Evolutionary conservation across 306 rosid species (phyloP), one percentile per base, ranked within the genome.

Genomic region (Ceratonia siliqua): DNA sequence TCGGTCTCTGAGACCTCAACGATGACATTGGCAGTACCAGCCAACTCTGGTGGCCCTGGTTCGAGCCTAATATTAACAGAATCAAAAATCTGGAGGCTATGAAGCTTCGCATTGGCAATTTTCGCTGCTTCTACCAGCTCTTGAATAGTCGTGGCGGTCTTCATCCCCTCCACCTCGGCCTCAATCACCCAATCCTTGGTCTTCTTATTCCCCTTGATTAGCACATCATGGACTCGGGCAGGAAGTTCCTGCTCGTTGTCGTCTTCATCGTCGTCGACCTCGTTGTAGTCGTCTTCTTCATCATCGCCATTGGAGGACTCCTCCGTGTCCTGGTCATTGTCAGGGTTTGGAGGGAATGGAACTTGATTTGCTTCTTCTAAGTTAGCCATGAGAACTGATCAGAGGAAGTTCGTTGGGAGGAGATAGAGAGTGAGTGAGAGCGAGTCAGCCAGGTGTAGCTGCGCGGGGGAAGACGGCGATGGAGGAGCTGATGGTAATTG

Each of bases 111-210:
- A 76, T 83, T 88, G 68, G 90, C 92, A 46, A 78, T 67, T 33
- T 85, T 85, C 3, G 97, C 82, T 3, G 93, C 97, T 22, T 87
- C 82, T 36, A 95, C 68, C 22, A 95, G 87, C 78, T 89, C 98
- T 68, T 86, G 96, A 69, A 92, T 53, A 21, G 93, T 88, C 27
- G 82, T 24, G 6, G 90, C 96, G 11, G 77, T 82, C 87, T 74
- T 82, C 43, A 95, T 43, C 20, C 57, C 85, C 71, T 86, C 88
- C 54, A 95, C 74, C 74, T 95, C 96, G 6, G 91, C 93, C 75
- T 92, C 92, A 52, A 95, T 90, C 72, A 95, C 70, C 81, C 87
- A 83, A 5, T 89, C 99, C 82, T 90, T 95, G 24, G 99, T 92
- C 84, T 79, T 87, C 17, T 81, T 66, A 83, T 90, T 95, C 15